A percentile compares a stretch with the other conserved stretches of the same genome.
These are phyloP conservation scores for Fragaria nilgerrensis DNA, from an alignment of 306 rosid genomes.

Conservation along the genomic window DNA sequence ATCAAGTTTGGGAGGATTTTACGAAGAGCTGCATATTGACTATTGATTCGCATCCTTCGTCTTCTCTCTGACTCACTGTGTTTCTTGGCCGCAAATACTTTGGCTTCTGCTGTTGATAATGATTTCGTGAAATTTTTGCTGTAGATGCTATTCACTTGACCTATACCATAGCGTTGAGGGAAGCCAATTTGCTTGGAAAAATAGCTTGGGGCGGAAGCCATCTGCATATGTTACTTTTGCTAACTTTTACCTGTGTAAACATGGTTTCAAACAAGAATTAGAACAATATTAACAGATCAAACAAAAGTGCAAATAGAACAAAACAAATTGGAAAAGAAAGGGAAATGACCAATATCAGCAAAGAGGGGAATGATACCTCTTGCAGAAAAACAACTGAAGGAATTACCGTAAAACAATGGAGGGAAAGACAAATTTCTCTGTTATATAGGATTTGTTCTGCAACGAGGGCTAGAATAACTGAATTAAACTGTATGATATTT, in stretches of 20 bases:
- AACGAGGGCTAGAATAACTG: not conserved
- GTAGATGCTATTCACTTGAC: conserved; percentile 22
- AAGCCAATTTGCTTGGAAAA: not conserved
- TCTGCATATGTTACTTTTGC: conserved; percentile 41
- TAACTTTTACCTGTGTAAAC: not conserved
- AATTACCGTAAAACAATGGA: not conserved
- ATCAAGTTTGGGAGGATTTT: conserved; percentile 44
- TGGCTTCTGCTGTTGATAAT: conserved; percentile 49
- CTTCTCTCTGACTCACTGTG: conserved; percentile 74
- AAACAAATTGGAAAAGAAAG: not conserved
- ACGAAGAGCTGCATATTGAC: conserved; percentile 61
- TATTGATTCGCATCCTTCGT: conserved; percentile 69
- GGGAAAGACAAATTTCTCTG: not conserved
- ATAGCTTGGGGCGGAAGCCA: conserved; percentile 38
- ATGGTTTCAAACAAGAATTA: not conserved
- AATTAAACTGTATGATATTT: not conserved
- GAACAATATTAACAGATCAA: not conserved
- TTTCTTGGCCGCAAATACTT: conserved; percentile 50
- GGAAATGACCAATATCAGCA: not conserved
- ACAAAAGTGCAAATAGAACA: not conserved
- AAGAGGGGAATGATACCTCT: not conserved
- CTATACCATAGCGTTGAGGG: conserved; percentile 12
- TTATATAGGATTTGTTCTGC: not conserved
- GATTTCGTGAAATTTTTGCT: conserved; percentile 34
- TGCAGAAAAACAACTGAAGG: conserved; percentile 11